Evolutionary conservation across 179 eudicot species (phyloP), one percentile per base, ranked within the genome.

Genomic region (Beta macrorhiza): DNA sequence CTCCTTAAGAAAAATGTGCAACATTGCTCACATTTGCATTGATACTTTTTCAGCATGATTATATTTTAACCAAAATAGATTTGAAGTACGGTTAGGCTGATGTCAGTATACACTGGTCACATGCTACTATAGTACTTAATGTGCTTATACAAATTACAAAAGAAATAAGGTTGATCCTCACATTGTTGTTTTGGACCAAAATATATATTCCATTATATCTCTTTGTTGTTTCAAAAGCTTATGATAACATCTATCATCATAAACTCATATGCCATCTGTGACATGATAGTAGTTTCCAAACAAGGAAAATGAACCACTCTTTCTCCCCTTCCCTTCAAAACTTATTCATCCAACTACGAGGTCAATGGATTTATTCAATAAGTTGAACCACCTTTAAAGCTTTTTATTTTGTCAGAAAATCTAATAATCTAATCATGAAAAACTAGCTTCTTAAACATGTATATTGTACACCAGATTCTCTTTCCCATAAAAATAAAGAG

Each of bases 401-500:
- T 49, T 49, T 9, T 49, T 49, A 49, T 49, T 49, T 49, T 49
- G 53, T 49, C 53, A 49, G 53, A 49, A 49, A 49, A 6, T 49
- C 53, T 49, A 9, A 2, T 62, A 17, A 62, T 64, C 29, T 25
- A 10, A 67, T 16, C 51, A 61, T 25, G 1, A 19, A 74, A 52
- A 65, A 74, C 42, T 55, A 58, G 58, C 47, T 47, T 37, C 32
- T 77, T 75, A 70, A 32, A 83, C 57, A 76, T 81, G 77, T 82
- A 78, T 72, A 82, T 79, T 19, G 58, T 62, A 69, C 82, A 85
- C 79, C 67, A 65, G 69, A 82, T 81, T 69, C 77, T 79, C 79
- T 70, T 78, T 79, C 87, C 87, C 87, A 85, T 80, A 44, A 79
- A 85, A 78, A 75, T 75, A 62, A 75, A 79, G 82, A 82, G 85